These are phyloP conservation scores for Prunus dulcis DNA, from an alignment of 306 rosid genomes.

Conservation along the genomic window DNA sequence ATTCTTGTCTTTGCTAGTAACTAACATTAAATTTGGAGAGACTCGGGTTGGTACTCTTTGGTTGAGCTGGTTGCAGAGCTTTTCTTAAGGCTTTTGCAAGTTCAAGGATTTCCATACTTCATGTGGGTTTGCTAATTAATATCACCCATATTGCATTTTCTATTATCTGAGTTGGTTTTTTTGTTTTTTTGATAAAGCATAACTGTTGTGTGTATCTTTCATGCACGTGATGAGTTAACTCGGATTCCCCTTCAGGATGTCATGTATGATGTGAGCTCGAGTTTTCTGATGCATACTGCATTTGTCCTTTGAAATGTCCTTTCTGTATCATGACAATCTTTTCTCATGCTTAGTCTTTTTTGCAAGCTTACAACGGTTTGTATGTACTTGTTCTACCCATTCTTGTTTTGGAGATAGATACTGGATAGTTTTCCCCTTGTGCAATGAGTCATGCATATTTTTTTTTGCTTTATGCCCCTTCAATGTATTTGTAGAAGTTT, in stretches of 20 bases:
- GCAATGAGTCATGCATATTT: neutral
- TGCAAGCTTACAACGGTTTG: too few species aligned
- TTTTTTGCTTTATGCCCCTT: neutral
- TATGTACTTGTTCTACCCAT: too few species aligned
- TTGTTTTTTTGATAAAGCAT: too few species aligned
- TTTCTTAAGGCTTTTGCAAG: neutral
- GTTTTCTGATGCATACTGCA: conserved; percentile 28
- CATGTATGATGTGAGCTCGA: conserved; percentile 54
- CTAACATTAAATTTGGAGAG: neutral
- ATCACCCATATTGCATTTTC: neutral
- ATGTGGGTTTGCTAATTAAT: neutral
- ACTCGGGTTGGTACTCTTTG: neutral
- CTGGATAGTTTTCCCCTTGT: too few species aligned
- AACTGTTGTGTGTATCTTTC: neutral
- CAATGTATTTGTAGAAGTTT: neutral
- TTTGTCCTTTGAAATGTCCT: neutral
- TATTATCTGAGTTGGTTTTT: neutral
- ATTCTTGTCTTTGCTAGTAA: neutral
- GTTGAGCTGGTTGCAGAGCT: neutral
- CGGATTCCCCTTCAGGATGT: conserved; percentile 50
- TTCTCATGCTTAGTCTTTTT: too few species aligned
- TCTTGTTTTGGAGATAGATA: neutral
- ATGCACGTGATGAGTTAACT: conserved; percentile 38
- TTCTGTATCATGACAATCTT: too few species aligned
- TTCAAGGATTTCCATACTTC: neutral